Evolutionary conservation across 306 rosid species (phyloP).

Genomic region (Cicer arietinum): DNA sequence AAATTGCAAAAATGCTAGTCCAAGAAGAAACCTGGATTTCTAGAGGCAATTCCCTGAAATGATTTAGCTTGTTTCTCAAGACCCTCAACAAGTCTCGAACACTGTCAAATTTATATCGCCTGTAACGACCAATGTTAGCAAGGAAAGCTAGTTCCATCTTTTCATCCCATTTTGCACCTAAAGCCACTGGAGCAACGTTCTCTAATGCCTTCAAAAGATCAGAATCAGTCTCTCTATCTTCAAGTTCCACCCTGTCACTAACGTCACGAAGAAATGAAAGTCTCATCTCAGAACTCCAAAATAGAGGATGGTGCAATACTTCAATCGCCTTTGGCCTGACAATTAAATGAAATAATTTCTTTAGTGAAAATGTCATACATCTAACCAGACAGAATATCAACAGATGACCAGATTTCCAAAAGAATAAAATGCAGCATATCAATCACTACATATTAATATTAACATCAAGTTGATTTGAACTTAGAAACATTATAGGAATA

Average conservation of each 20-base stretch:
- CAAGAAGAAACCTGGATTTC: conserved; percentile 74
- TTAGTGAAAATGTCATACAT: conserved; percentile 30
- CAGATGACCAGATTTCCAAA: background rate
- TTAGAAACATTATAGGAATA: background rate
- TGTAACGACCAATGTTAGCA: conserved; percentile 67
- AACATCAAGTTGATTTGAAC: background rate
- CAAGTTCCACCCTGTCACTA: conserved; percentile 87
- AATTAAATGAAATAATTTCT: conserved; percentile 26
- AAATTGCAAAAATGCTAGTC: background rate
- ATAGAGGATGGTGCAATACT: conserved; percentile 82
- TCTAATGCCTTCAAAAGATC: conserved; percentile 67
- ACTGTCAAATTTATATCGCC: conserved; percentile 76
- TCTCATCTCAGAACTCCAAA: conserved; percentile 80
- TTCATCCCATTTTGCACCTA: conserved; percentile 77
- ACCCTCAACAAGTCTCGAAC: conserved; percentile 84
- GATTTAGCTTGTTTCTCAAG: conserved; percentile 85
- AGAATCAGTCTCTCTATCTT: conserved; percentile 65
- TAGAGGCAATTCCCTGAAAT: conserved; percentile 76
- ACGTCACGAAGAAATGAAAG: conserved; percentile 81
- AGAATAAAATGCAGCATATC: background rate
- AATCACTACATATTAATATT: background rate
- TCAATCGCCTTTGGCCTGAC: conserved; percentile 84
- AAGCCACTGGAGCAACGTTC: conserved; percentile 57
- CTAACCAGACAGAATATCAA: conserved; percentile 8
- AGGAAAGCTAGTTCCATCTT: conserved; percentile 71